phyloP scores from a whole-genome alignment of 164 flowering plant genomes.

The Taxillus chinensis region DNA sequence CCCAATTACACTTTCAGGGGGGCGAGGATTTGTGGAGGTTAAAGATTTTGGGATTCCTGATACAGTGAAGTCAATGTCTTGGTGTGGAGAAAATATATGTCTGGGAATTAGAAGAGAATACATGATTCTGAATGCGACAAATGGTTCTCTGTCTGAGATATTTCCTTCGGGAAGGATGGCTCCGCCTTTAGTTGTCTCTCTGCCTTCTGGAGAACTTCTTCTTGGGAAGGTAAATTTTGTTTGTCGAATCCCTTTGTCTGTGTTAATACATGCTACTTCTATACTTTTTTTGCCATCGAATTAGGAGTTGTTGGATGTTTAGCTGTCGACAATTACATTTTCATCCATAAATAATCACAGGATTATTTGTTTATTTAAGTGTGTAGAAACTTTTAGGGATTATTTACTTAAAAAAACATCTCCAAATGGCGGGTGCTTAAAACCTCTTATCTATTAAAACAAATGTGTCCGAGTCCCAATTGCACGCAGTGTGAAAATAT shows the following conservation, averaged over 20 bases:
- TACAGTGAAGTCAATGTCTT: slow-evolving; percentile 80
- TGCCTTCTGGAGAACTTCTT: slow-evolving; percentile 90
- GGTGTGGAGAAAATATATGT: slow-evolving; percentile 99
- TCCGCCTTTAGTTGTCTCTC: slow-evolving; percentile 77
- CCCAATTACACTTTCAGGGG: slow-evolving; percentile 37
- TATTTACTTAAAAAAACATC: no score
- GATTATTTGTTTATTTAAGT: no score
- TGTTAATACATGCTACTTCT: no score
- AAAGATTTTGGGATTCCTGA: slow-evolving; percentile 94
- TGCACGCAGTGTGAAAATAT: no score
- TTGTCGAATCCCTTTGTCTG: no score
- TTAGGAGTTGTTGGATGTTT: no score
- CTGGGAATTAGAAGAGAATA: slow-evolving; percentile 78
- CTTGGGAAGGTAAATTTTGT: slow-evolving; percentile 69
- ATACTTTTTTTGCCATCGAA: neutral
- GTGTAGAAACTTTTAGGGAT: no score
- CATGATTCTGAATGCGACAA: slow-evolving; percentile 60
- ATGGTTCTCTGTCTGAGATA: slow-evolving; percentile 70
- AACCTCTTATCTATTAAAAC: no score
- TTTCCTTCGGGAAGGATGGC: slow-evolving; percentile 92
- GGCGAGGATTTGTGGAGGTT: slow-evolving; percentile 93
- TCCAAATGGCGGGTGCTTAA: no score
- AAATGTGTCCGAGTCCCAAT: no score
- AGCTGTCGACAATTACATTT: no score
- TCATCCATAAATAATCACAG: no score